Evolutionary conservation across 805 yeast genomes (phyloP), one percentile per base, ranked within the genome.

Genomic region (Suhomyces kilbournensis): DNA sequence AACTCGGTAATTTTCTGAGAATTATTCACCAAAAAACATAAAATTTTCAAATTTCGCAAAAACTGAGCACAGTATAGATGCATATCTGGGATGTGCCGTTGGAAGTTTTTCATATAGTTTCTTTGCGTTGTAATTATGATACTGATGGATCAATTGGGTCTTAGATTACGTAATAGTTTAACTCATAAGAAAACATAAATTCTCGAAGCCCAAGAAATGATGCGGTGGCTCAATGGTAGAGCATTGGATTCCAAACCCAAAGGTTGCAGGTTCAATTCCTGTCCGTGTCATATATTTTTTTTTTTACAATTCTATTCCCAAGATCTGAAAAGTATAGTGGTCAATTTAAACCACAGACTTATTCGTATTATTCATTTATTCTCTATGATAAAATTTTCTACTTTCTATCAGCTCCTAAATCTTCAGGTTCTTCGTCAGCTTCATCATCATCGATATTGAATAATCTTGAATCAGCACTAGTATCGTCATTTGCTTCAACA

Each of bases 381-480:
- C 35, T 28, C 15, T 39, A 8, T 38, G n/a, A 38, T 17, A 17
- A 19, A 5, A 20, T 47, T 47, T 44, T 28, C 46, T 48, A 17
- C 19, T 34, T 25, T 15, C 32, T 42, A 23, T 44, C 25, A 7
- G 17, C 23, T 38, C 23, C 42, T 38, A 9, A 28, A n/a, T 15
- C 30, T 25, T 32, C 25, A 14, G 50, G 17, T 25, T 54, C 63
- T 9, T 57, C 61, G 30, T 66, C 65, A 12, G 58, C 52, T 12
- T 38, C 42, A 9, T 63, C 61, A 9, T 64, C 74, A 44, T 68
- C 70, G 44, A 70, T 69, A 45, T 67, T 65, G 50, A 71, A 70
- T 9, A 70, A 66, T 25, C 69, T 53, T 15, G 58, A 57, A 22
- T 67, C 70, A 23, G 60, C 64, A 46, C 46, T 44, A 22, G 19